These are phyloP conservation scores for Aspergillus steynii DNA, from an alignment of 495 filamentous ascomycete species.

Conservation along the genomic window DNA sequence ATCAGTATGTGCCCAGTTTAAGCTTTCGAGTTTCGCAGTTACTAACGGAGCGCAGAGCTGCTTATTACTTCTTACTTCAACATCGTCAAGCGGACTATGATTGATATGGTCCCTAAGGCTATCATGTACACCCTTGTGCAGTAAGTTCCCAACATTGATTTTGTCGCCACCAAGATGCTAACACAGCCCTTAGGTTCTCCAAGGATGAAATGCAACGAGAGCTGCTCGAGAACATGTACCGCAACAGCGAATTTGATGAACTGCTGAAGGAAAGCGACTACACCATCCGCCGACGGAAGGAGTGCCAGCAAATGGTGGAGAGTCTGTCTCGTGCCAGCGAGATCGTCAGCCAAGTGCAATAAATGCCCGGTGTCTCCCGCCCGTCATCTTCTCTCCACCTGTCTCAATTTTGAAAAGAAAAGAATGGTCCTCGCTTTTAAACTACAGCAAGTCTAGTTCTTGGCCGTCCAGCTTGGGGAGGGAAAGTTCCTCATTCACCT, in stretches of 20 bases:
- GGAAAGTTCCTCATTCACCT: background rate
- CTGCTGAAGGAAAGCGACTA: constrained; percentile 98
- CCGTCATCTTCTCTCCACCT: constrained; percentile 16
- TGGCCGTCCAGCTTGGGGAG: background rate
- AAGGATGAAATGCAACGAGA: constrained; percentile 99
- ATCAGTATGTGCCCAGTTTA: constrained; percentile 72
- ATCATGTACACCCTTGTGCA: constrained; percentile 97
- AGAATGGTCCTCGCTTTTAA: background rate
- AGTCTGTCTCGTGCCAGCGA: constrained; percentile 83
- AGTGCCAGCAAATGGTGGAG: constrained; percentile 99
- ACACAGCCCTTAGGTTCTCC: constrained; percentile 62
- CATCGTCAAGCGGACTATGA: constrained; percentile 97
- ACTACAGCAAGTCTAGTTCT: background rate
- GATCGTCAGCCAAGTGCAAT: constrained; percentile 97
- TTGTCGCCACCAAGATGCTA: constrained; percentile 6
- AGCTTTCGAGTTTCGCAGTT: too few relatives aligned
- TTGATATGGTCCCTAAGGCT: constrained; percentile 99
- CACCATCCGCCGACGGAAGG: constrained; percentile 91
- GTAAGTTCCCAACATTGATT: constrained; percentile 52
- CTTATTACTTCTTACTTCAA: constrained; percentile 97
- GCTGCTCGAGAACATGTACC: constrained; percentile 97
- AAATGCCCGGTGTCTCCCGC: constrained; percentile 23
- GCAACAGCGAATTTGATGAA: constrained; percentile 82
- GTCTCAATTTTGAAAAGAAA: constrained; percentile 5
- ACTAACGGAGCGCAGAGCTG: constrained; percentile 61